Conservation (phyloP, 345 rosid species). For the Eucalyptus victrix region DNA sequence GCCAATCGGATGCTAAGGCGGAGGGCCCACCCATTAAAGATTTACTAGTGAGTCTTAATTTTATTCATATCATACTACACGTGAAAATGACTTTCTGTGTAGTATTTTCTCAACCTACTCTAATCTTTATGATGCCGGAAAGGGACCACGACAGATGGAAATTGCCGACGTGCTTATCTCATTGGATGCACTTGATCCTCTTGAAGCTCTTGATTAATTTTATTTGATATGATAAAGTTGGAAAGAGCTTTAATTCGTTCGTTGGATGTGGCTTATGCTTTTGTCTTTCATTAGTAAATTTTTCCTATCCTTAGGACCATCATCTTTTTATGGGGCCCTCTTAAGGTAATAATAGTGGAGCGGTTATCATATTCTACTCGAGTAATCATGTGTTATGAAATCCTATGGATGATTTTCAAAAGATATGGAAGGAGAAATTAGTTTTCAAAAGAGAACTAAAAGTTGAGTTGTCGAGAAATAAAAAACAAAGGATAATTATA, state of each 20-base stretch:
- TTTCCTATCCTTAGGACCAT: neutral
- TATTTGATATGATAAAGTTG: neutral
- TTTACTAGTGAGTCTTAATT: neutral
- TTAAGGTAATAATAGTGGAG: neutral
- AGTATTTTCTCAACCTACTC: neutral
- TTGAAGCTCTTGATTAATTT: neutral
- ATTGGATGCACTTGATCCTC: neutral
- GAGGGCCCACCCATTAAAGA: too few species aligned
- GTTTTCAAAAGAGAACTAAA: neutral
- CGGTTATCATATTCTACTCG: neutral
- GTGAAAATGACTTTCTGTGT: fast-evolving
- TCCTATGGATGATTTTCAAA: neutral
- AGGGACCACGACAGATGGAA: neutral
- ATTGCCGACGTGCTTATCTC: neutral
- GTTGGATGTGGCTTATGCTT: neutral
- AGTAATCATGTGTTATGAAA: neutral
- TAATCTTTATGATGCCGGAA: neutral
- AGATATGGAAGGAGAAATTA: neutral
- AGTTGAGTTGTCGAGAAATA: neutral
- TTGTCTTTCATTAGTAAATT: neutral
- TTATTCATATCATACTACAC: neutral
- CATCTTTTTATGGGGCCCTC: neutral
- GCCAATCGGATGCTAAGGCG: neutral
- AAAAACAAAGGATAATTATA: too few species aligned
- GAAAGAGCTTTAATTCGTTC: neutral